Base-by-base conservation (phyloP, 2,329 filamentous ascomycete species). In the Lachnellula hyalina region DNA sequence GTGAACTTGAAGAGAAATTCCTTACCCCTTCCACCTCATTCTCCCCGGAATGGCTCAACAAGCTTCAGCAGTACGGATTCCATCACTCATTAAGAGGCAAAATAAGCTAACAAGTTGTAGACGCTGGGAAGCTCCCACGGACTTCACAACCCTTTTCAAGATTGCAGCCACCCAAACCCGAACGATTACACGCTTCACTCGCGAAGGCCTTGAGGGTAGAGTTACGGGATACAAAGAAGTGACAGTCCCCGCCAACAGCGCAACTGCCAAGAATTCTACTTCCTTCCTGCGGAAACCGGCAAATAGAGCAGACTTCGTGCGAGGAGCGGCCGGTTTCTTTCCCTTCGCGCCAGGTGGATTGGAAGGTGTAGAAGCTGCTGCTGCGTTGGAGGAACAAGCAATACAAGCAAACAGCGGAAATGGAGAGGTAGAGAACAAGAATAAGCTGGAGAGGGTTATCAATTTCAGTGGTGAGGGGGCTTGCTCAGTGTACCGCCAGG, bases 151-250 rank as follows among this genome's bases (percentile, higher is more conserved):
- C 54, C 80, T 97, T 17, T 96, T 96, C 72, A 83, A 86, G 60
- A 80, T 97, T 52, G 90, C 91, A 1, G 89, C 91, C 3, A 95
- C 93, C 0, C 94, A 97, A 73, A 93, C 91, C 15, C 84, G 94
- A 55, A 97, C 92, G n/a, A 86, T 96, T 63, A 96, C 90, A 28
- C 85, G 94, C 32, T 99, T 99, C 71, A 87, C 85, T 45, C 82
- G 94, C 53, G 90, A 96, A 72, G 94, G 94, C 5, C 79, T 97
- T 14, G 91, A 97, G 72, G 94, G 94, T 21, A 83, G 87, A 51
- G 93, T 99, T 23, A 96, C 90, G 8, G 92, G 92, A 49, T 97
- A 99, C 72, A 88, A 86, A 68, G 94, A 96, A 70, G 89, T 97
- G 49, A 96, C 94, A 1, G 85, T 97, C 8, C 90, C 93, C 5